A percentile compares a stretch with the other conserved stretches of the same genome.
Evolutionary conservation across 805 yeast genomes (phyloP).

Genomic region (Pichia membranifaciens): DNA sequence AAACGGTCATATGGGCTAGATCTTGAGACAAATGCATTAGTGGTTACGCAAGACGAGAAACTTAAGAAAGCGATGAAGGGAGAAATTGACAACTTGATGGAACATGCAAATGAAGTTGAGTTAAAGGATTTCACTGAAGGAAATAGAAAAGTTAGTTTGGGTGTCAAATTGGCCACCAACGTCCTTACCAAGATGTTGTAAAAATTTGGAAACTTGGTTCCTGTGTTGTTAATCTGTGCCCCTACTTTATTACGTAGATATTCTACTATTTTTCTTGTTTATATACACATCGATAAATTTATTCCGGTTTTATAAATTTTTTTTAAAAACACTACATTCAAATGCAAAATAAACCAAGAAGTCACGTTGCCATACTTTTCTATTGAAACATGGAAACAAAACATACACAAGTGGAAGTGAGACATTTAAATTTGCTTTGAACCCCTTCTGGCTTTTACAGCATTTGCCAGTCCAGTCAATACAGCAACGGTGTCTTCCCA

Average conservation of each 20-base stretch:
- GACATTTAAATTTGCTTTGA: not conserved
- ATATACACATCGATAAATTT: no score
- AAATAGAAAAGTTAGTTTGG: constrained; percentile 55
- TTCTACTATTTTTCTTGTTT: no score
- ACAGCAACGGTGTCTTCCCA: constrained; percentile 81
- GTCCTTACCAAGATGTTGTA: constrained; percentile 52
- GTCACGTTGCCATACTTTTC: not conserved
- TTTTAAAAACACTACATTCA: not conserved
- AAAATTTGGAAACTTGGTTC: no score
- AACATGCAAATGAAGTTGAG: constrained; percentile 45
- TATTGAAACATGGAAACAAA: no score
- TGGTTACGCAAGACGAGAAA: constrained; percentile 61
- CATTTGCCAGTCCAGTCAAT: constrained; percentile 64
- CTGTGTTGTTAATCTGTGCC: no score
- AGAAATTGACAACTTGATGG: constrained; percentile 59
- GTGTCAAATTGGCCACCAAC: constrained; percentile 63
- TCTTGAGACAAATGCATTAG: constrained; percentile 78
- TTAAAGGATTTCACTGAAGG: constrained; percentile 57
- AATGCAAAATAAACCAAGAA: not conserved
- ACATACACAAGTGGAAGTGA: not conserved
- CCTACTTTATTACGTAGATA: no score
- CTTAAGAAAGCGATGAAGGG: constrained; percentile 50
- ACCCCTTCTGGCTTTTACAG: constrained; percentile 72
- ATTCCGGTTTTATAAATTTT: no score
- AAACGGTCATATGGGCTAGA: constrained; percentile 83